These are phyloP conservation scores for Macrophomina phaseolina DNA, from an alignment of 2,329 filamentous ascomycete species.

Conservation along the genomic window DNA sequence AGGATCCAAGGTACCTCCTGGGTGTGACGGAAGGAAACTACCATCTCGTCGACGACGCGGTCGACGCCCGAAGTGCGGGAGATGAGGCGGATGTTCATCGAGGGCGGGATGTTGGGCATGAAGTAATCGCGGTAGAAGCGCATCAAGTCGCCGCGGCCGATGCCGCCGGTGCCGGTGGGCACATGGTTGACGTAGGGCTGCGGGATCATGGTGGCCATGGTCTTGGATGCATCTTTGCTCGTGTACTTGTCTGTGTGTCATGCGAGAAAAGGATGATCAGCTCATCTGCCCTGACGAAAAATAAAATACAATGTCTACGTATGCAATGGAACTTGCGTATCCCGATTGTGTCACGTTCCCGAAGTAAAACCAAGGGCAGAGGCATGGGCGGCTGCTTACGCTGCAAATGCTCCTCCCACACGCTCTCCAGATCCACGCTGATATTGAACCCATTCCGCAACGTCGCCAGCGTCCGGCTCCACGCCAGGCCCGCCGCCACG, in stretches of 20 bases:
- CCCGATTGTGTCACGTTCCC: background rate
- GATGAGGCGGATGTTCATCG: constrained; percentile 59
- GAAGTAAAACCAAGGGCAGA: background rate
- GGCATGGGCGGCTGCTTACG: constrained; percentile 27
- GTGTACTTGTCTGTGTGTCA: constrained; percentile 27
- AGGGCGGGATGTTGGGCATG: constrained; percentile 59
- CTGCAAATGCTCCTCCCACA: constrained; percentile 42
- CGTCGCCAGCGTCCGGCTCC: constrained; percentile 48
- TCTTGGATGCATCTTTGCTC: constrained; percentile 35
- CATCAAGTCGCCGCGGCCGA: constrained; percentile 49
- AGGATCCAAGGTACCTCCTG: constrained; percentile 64
- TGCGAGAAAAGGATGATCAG: constrained; percentile 4
- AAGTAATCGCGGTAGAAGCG: constrained; percentile 64
- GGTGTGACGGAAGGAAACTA: constrained; percentile 62
- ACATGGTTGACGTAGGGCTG: constrained; percentile 44
- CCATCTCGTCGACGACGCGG: constrained; percentile 64
- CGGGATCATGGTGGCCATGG: constrained; percentile 38
- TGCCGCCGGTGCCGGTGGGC: constrained; percentile 52
- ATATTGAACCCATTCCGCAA: constrained; percentile 46
- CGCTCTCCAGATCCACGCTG: constrained; percentile 42
- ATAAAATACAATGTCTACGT: background rate
- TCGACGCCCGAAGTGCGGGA: constrained; percentile 63
- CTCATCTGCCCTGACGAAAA: background rate
- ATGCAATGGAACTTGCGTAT: background rate
- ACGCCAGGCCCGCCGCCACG: constrained; percentile 49